phyloP scores from a whole-genome alignment of 352 stramenopile genomes.

The Pythium biforme region DNA sequence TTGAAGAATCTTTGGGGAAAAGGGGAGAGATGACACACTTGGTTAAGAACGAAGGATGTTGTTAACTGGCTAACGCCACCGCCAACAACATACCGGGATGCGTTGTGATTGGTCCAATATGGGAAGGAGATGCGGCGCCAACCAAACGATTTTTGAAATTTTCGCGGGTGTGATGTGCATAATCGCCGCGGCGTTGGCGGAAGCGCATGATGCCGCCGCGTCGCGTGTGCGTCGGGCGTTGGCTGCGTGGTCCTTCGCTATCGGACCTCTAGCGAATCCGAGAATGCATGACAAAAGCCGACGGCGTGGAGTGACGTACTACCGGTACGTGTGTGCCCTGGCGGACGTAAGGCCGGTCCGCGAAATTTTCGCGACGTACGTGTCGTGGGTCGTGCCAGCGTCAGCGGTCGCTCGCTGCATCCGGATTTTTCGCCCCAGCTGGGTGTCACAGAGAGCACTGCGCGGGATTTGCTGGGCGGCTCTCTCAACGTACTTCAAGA shows the following conservation, averaged over 20 bases:
- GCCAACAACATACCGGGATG: neutral
- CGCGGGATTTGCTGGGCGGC: neutral
- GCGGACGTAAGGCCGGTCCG: too few species aligned
- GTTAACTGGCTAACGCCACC: slow-evolving; percentile 15
- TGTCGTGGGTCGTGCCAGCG: neutral
- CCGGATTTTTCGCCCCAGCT: too few species aligned
- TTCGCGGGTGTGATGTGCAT: neutral
- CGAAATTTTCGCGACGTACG: too few species aligned
- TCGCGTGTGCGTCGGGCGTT: neutral
- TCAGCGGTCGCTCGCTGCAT: neutral
- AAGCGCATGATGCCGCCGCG: neutral
- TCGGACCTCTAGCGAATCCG: too few species aligned
- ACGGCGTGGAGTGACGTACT: neutral
- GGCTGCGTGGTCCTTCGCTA: neutral
- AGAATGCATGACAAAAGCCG: too few species aligned
- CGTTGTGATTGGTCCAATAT: slow-evolving; percentile 3
- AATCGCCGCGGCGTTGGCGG: neutral
- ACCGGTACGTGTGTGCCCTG: too few species aligned
- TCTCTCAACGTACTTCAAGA: too few species aligned
- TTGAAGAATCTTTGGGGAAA: too few species aligned
- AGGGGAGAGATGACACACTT: neutral
- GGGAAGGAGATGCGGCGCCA: neutral
- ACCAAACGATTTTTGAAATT: slow-evolving; percentile 7
- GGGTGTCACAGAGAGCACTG: neutral
- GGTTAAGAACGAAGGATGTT: neutral